Conservation (phyloP, 2,329 filamentous ascomycete genomes). For the Penicillium sp. region DNA sequence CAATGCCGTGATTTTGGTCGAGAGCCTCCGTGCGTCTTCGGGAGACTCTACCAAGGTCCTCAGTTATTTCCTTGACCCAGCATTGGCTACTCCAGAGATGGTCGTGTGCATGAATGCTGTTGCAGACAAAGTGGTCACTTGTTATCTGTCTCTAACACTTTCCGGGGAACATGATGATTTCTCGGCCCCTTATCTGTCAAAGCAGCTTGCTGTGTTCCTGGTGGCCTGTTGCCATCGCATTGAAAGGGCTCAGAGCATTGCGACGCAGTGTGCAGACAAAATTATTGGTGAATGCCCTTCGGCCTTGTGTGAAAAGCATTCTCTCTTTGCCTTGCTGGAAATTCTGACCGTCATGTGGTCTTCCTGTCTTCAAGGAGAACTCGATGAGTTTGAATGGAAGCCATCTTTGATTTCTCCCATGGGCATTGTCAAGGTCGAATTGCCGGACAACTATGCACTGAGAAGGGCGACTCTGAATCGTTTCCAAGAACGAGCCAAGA, state of each 20-base stretch:
- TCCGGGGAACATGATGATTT: slow-evolving; percentile 71
- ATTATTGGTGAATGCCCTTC: slow-evolving; percentile 85
- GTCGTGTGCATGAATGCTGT: slow-evolving; percentile 63
- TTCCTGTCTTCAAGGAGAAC: slow-evolving; percentile 89
- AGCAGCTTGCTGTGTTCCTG: slow-evolving; percentile 82
- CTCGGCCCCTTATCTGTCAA: slow-evolving; percentile 86
- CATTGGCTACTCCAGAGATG: slow-evolving; percentile 63
- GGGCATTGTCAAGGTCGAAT: slow-evolving; percentile 76
- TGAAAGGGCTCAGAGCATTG: slow-evolving; percentile 83
- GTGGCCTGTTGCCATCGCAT: slow-evolving; percentile 92
- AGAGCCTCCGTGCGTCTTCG: slow-evolving; percentile 78
- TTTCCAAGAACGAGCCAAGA: slow-evolving; percentile 72
- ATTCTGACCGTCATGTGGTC: slow-evolving; percentile 92
- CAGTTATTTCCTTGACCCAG: slow-evolving; percentile 92
- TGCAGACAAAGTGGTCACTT: slow-evolving; percentile 68
- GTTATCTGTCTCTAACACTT: slow-evolving; percentile 75
- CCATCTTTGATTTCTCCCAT: slow-evolving; percentile 75
- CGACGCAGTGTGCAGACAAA: slow-evolving; percentile 76
- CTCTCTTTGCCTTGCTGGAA: slow-evolving; percentile 89
- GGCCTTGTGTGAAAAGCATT: slow-evolving; percentile 82
- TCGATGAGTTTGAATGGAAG: slow-evolving; percentile 86
- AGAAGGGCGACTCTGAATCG: slow-evolving; percentile 75
- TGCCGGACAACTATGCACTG: slow-evolving; percentile 90
- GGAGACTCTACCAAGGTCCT: slow-evolving; percentile 89
- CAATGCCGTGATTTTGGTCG: slow-evolving; percentile 84